Evolutionary conservation across 2,329 filamentous ascomycete genomes (phyloP), one percentile per base, ranked within the genome.

Genomic region (Sclerotinia borealis): DNA sequence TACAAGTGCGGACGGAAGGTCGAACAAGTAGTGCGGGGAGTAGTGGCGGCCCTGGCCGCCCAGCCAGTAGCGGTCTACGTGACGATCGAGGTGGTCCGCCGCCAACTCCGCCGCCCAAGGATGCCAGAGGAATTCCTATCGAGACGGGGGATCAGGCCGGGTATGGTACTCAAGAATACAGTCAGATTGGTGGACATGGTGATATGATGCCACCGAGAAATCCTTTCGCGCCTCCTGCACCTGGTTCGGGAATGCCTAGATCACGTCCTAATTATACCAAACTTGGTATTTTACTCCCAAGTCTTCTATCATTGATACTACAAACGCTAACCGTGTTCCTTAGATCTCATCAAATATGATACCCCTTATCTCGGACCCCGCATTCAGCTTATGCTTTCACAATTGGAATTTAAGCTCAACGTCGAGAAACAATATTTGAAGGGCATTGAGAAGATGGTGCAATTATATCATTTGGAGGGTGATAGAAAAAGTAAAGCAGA

Each of bases 341-440:
- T 27, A 97, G 95, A 99, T 78, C 81, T 99, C 67, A 97, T 99
- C 80, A 98, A 98, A 85, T 96, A 96, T 78, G 95, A 99, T 75
- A 97, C 93, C 37, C 90, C 91, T 22, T 91, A 97, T 76, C 87
- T 99, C 67, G 95, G 95, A 39, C 93, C 95, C 65, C 92, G 96
- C 70, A 99, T 99, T 73, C 95, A 99, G 79, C 90, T 98, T 73
- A 99, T 99, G 95, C 81, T 99, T 73, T 96, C 95, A 54, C 95
- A 99, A 77, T 88, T 99, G 68, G 92, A 98, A 77, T 99, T 99
- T 81, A 99, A 99, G 80, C 84, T 99, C 66, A 96, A 95, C 69
- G 95, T 99, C 34, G 95, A 99, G 76, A 96, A 97, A 75, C 95
- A 99, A 78, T 99, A 99, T 78, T 92, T 98, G 69, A 96, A 96